phyloP scores from a whole-genome alignment of 805 yeast genomes.

The Barnettozyma salicaria region DNA sequence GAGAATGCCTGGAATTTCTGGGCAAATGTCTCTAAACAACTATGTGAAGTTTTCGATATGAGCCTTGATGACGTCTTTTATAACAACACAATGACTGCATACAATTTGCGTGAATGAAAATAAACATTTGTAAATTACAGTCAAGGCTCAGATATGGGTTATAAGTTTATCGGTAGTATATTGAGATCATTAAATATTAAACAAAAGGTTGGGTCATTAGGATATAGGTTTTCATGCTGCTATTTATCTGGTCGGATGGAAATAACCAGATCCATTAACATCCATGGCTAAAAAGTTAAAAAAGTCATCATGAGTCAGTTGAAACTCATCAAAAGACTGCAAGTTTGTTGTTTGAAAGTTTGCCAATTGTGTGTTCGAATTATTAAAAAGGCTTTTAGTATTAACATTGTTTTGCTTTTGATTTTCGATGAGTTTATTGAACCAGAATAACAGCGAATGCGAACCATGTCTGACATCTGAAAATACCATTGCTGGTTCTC shows the following conservation, averaged over 20 bases:
- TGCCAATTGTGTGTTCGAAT: slow-evolving; percentile 7
- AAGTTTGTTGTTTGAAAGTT: slow-evolving; percentile 17
- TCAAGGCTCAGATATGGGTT: too few species aligned
- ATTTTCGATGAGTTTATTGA: slow-evolving; percentile 23
- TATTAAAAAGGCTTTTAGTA: slow-evolving; percentile 5
- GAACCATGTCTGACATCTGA: slow-evolving; percentile 31
- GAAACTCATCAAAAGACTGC: slow-evolving; percentile 21
- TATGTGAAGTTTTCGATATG: slow-evolving; percentile 19
- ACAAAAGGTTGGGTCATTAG: too few species aligned
- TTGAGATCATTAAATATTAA: too few species aligned
- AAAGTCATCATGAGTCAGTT: slow-evolving; percentile 26
- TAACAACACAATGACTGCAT: slow-evolving; percentile 21
- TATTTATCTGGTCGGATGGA: too few species aligned
- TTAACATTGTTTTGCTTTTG: slow-evolving; percentile 2
- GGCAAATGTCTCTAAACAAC: slow-evolving; percentile 19
- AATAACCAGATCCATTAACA: slow-evolving; percentile 20
- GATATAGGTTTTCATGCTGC: too few species aligned
- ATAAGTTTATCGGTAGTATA: too few species aligned
- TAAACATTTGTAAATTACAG: too few species aligned
- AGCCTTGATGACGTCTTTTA: slow-evolving; percentile 17
- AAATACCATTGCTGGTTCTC: slow-evolving; percentile 33
- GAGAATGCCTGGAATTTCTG: slow-evolving; percentile 22
- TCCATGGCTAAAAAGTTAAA: slow-evolving; percentile 27
- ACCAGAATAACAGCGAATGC: slow-evolving; percentile 27
- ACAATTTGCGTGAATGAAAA: too few species aligned